These are phyloP conservation scores for Suhomyces bolitotheri DNA, from an alignment of 1,139 yeast species.

Conservation along the genomic window DNA sequence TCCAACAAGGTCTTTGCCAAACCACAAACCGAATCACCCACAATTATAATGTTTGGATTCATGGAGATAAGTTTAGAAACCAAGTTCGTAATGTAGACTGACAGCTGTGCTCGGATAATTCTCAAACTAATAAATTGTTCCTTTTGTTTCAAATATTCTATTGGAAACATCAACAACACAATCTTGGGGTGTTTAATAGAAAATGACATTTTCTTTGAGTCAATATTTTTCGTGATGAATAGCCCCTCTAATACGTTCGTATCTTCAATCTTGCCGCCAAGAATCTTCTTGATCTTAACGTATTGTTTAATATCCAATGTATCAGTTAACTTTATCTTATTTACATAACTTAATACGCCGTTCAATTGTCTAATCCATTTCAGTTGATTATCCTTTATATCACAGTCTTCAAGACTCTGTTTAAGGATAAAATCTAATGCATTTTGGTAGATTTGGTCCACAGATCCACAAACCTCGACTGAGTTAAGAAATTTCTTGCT, in stretches of 20 bases:
- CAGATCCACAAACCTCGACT: neutral
- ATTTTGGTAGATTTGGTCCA: constrained; percentile 24
- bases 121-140: constrained; percentile 80
- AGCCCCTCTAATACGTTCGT: constrained; percentile 73
- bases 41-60: constrained; percentile 76
- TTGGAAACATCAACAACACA: constrained; percentile 81
- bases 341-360: constrained; percentile 27
- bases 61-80: constrained; percentile 77
- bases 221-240: constrained; percentile 81
- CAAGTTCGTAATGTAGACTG: constrained; percentile 77
- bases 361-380: constrained; percentile 40
- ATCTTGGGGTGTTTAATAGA: constrained; percentile 67
- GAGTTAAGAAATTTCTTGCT: constrained; percentile 1
- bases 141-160: constrained; percentile 74
- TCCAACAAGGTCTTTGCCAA: constrained; percentile 72
- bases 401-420: constrained; percentile 68
- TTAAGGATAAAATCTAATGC: constrained; percentile 42
- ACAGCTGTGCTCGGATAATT: constrained; percentile 85
- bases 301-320: constrained; percentile 84
- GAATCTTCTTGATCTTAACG: constrained; percentile 78
- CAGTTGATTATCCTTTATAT: constrained; percentile 40
- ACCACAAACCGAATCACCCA: constrained; percentile 83
- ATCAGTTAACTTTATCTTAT: constrained; percentile 51
- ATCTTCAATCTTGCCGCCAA: constrained; percentile 68
- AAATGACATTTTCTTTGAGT: constrained; percentile 78